Evolutionary conservation across 164 flowering plant genomes (phyloP).

Genomic region (Dillenia turbinata): DNA sequence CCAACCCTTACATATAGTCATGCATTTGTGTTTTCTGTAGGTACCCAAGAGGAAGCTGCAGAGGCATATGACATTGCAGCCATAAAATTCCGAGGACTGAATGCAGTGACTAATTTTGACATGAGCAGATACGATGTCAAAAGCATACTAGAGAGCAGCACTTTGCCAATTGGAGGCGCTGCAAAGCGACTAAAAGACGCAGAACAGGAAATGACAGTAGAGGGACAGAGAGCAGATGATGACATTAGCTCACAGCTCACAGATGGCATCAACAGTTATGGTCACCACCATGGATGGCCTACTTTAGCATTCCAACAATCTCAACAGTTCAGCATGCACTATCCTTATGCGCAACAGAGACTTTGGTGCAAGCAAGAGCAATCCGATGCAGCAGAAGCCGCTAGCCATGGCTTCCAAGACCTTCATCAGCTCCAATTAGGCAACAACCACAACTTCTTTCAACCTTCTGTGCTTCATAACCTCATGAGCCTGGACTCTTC

Average conservation of each 20-base stretch:
- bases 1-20: too few relatives aligned
- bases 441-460: constrained; percentile 59
- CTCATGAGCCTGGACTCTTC: constrained; percentile 55
- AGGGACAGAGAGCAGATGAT: constrained; percentile 22
- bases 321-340: constrained; percentile 43
- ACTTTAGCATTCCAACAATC: constrained; percentile 54
- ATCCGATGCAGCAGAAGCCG: constrained; percentile 14
- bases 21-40: constrained; percentile 19
- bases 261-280: constrained; percentile 32
- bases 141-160: constrained; percentile 76
- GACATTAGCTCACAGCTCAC: constrained; percentile 30
- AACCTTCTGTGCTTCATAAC: constrained; percentile 52
- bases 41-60: constrained; percentile 98
- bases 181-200: constrained; percentile 74
- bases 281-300: constrained; percentile 43
- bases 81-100: constrained; percentile 85
- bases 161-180: constrained; percentile 75
- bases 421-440: constrained; percentile 50
- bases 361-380: constrained; percentile 79
- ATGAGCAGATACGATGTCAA: constrained; percentile 86
- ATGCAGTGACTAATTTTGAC: constrained; percentile 95
- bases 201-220: constrained; percentile 40
- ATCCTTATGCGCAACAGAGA: constrained; percentile 40
- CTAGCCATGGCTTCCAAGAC: constrained; percentile 20
- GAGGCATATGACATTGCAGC: constrained; percentile 98